Conservation (phyloP, 1,139 yeast species). For the Geotrichum restrictum region DNA sequence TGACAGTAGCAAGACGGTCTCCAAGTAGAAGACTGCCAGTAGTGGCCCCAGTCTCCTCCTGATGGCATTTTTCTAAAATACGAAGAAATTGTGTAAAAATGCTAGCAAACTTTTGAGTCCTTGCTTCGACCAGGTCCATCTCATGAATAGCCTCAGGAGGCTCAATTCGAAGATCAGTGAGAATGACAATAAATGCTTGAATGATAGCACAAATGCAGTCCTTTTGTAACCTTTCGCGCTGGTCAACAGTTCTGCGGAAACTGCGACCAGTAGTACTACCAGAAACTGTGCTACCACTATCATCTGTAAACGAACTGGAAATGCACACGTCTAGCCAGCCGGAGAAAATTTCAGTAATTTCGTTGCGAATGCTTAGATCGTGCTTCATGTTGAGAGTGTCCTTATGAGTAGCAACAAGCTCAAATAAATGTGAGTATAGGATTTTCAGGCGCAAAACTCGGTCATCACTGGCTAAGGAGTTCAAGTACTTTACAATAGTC, state of each 20-base stretch:
- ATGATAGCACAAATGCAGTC: slow-evolving; percentile 31
- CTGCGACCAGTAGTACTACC: not conserved
- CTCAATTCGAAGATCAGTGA: slow-evolving; percentile 35
- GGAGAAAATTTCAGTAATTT: slow-evolving; percentile 54
- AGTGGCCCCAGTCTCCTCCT: slow-evolving; percentile 24
- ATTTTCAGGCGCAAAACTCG: slow-evolving; percentile 50
- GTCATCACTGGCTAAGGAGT: slow-evolving; percentile 41
- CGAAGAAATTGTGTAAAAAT: slow-evolving; percentile 69
- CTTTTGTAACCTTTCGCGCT: slow-evolving; percentile 25
- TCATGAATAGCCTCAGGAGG: slow-evolving; percentile 42
- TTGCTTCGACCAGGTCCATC: slow-evolving; percentile 54
- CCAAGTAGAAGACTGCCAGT: slow-evolving; percentile 18
- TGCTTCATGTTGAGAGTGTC: slow-evolving; percentile 44
- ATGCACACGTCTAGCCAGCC: slow-evolving; percentile 55
- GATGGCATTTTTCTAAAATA: slow-evolving; percentile 61
- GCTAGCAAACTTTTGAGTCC: slow-evolving; percentile 63
- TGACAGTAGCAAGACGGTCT: slow-evolving; percentile 52
- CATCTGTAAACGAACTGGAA: slow-evolving; percentile 8
- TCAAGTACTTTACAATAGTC: slow-evolving; percentile 38
- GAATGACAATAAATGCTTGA: slow-evolving; percentile 28
- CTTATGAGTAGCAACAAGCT: slow-evolving; percentile 47
- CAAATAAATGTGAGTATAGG: slow-evolving; percentile 54
- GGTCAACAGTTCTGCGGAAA: slow-evolving; percentile 7
- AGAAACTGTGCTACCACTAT: slow-evolving; percentile 9
- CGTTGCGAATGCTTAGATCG: slow-evolving; percentile 58